A percentile compares a stretch with the other conserved stretches of the same genome.
These are phyloP conservation scores for Purpureocillium lavendulum DNA, from an alignment of 2,329 filamentous ascomycete species.

Conservation along the genomic window DNA sequence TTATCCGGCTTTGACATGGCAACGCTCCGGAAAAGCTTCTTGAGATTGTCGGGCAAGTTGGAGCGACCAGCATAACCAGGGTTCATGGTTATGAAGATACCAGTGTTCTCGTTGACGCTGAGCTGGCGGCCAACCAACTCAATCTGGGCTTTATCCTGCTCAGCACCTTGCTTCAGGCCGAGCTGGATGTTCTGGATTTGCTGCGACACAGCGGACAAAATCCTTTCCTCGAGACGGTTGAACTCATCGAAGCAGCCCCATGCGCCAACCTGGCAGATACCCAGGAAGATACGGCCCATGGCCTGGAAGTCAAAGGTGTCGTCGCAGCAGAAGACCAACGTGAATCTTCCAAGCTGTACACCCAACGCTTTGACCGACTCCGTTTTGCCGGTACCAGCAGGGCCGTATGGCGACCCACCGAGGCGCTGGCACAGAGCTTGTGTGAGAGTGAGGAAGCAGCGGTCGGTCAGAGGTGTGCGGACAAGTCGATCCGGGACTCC, in stretches of 20 bases:
- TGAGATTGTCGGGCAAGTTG: constrained; percentile 96
- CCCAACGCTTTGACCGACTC: constrained; percentile 98
- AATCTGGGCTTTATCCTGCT: constrained; percentile 80
- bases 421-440: constrained; percentile 92
- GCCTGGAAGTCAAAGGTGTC: constrained; percentile 99
- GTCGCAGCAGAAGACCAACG: constrained; percentile 97
- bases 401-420: constrained; percentile 93
- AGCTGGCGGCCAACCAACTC: constrained; percentile 90
- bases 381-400: constrained; percentile 96
- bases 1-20: constrained; percentile 99
- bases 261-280: constrained; percentile 96
- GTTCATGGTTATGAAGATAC: constrained; percentile 99
- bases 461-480: constrained; percentile 90
- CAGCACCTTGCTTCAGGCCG: constrained; percentile 75
- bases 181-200: constrained; percentile 99
- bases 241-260: constrained; percentile 99
- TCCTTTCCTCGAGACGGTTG: constrained; percentile 96
- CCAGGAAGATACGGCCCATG: constrained; percentile 98
- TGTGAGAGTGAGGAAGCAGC: constrained; percentile 95
- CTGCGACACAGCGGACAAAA: constrained; percentile 94
- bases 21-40: constrained; percentile 98
- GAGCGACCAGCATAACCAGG: constrained; percentile 97
- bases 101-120: constrained; percentile 83
- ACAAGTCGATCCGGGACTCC: constrained; percentile 95
- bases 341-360: constrained; percentile 93